These are phyloP conservation scores for Carnegiea gigantea DNA, from an alignment of 179 eudicot genomes.

Conservation along the genomic window DNA sequence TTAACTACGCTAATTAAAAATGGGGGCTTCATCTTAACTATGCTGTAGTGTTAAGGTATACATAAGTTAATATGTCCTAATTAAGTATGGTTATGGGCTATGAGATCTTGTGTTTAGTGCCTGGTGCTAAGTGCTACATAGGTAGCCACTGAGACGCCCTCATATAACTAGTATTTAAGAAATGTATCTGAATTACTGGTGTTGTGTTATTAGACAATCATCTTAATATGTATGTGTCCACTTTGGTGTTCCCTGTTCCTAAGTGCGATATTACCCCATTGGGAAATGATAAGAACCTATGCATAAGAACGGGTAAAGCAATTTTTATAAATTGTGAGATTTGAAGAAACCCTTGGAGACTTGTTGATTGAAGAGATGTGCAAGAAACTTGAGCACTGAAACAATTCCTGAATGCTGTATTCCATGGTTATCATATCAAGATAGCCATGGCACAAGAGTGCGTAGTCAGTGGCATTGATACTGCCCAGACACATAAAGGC, in stretches of 20 bases:
- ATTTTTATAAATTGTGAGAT: too few species aligned
- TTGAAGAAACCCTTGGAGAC: too few species aligned
- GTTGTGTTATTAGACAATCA: conserved; percentile 5
- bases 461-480: too few species aligned
- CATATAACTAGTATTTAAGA: not conserved
- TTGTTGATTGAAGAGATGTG: too few species aligned
- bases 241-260: not conserved
- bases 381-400: too few species aligned
- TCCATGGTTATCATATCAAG: too few species aligned
- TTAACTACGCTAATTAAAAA: not conserved
- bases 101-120: not conserved
- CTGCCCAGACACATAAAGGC: too few species aligned
- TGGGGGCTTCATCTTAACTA: not conserved
- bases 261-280: too few species aligned
- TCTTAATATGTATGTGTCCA: not conserved
- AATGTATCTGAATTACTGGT: not conserved
- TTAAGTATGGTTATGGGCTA: not conserved
- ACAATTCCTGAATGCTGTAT: too few species aligned
- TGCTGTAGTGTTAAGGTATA: not conserved
- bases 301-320: too few species aligned
- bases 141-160: not conserved
- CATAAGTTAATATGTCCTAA: not conserved
- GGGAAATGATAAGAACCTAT: too few species aligned
- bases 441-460: too few species aligned
- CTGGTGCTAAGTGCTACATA: not conserved